A percentile compares a stretch with the other conserved stretches of the same genome.
Evolutionary conservation across 2,329 filamentous ascomycete genomes (phyloP).

Genomic region (Trichoderma hamatum): DNA sequence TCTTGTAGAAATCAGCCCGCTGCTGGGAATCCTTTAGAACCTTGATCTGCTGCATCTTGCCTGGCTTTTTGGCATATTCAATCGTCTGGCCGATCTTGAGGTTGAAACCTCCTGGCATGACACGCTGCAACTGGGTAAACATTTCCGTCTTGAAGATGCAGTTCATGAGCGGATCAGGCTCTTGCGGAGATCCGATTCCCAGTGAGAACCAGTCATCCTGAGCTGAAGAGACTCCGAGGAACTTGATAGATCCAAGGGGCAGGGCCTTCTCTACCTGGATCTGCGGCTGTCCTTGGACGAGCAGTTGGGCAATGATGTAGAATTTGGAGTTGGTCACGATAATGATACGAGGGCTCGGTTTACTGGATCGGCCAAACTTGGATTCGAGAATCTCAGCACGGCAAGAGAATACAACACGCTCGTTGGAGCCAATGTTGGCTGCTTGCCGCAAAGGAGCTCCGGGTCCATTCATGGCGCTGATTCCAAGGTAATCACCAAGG

Average conservation of each 20-base stretch:
- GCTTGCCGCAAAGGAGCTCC: constrained; percentile 79
- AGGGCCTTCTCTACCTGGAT: constrained; percentile 82
- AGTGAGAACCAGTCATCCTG: constrained; percentile 98
- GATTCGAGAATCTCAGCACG: constrained; percentile 87
- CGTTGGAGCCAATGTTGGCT: constrained; percentile 70
- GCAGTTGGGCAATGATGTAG: constrained; percentile 82
- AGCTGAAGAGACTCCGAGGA: constrained; percentile 75
- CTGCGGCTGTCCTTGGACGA: constrained; percentile 79
- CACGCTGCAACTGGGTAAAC: constrained; percentile 85
- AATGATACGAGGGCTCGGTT: constrained; percentile 82
- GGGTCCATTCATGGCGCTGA: constrained; percentile 77
- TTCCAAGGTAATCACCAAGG: constrained; percentile 90
- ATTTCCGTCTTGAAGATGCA: constrained; percentile 97
- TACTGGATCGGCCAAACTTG: constrained; percentile 95
- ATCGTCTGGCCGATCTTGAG: constrained; percentile 83
- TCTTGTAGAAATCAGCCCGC: constrained; percentile 87
- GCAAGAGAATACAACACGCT: constrained; percentile 85
- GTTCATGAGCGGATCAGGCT: constrained; percentile 89
- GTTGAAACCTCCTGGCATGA: constrained; percentile 78
- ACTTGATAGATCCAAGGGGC: constrained; percentile 85
- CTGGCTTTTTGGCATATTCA: constrained; percentile 97
- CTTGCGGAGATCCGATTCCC: constrained; percentile 84
- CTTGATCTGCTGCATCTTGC: constrained; percentile 87
- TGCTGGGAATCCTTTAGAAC: constrained; percentile 83
- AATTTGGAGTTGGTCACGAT: constrained; percentile 84